Evolutionary conservation across 192 early-diverging fungal genomes (phyloP), one percentile per base, ranked within the genome.

Genomic region (Podila horticola): DNA sequence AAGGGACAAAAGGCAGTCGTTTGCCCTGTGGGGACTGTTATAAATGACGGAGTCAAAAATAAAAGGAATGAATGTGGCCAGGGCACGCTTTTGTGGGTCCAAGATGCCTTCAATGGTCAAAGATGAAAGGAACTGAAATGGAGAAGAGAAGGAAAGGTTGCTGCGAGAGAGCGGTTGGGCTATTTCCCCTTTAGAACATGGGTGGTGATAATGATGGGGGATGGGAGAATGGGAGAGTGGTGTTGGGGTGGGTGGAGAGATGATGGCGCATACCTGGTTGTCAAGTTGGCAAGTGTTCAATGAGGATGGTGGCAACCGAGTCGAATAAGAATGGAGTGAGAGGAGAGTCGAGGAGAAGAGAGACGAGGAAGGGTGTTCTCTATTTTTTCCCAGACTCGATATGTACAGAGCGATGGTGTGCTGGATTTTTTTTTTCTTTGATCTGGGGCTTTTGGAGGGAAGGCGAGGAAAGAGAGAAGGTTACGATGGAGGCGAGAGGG

Each of bases 261-360:
- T 26, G 20, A 28, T 9, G 24, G 10, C 13, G 22, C 26, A 29
- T 60, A 29, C 58, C 22, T 60, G 26, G 11, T 58, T 58, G 58
- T 17, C 13, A 29, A 20, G 58, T 26, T 28, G n/a, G 3, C 28
- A 58, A 58, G 28, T 22, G 58, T 12, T 29, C 4, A 29, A 60
- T 29, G 41, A 58, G 48, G 31, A 69, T 57, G 57, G 55, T 69
- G 55, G 52, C 67, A 59, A 59, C 17, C 28, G 67, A 29, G 9
- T 33, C 36, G 34, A 29, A 58, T 15, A 30, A n/a, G 45, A 49
- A 63, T 17, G 34, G 30, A 49, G 51, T 0, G 31, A 34, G 30
- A 34, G 38, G 4, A 55, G 34, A 45, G 1, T n/a, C n/a, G 38
- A 38, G 33, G 36, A 71, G 48, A 62, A 48, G 51, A 34, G 38